Evolutionary conservation across 192 early-diverging fungal genomes (phyloP).

Genomic region (Radiomyces spectabilis): DNA sequence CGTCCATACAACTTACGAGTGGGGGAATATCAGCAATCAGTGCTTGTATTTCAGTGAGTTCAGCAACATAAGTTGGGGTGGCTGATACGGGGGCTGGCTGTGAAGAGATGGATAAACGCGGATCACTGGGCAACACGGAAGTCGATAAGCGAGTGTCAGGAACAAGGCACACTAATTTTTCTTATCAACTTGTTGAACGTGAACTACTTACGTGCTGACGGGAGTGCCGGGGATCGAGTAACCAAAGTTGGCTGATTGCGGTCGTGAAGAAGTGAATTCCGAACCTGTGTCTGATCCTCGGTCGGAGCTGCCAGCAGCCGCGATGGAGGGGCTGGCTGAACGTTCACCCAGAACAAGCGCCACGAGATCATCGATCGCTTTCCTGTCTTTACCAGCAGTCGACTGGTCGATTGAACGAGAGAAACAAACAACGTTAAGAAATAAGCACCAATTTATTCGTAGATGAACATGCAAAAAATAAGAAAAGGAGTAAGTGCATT

Average conservation of each 20-base stretch:
- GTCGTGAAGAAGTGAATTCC: slow-evolving; percentile 32
- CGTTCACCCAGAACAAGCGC: slow-evolving; percentile 74
- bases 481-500: too few species aligned
- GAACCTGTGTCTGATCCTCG: slow-evolving; percentile 37
- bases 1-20: slow-evolving; percentile 40
- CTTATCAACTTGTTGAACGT: not conserved
- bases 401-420: too few species aligned
- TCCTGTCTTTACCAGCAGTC: slow-evolving; percentile 32
- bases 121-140: slow-evolving; percentile 1
- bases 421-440: too few species aligned
- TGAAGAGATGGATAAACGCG: slow-evolving; percentile 4
- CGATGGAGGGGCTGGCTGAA: slow-evolving; percentile 24
- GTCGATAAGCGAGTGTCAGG: too few species aligned
- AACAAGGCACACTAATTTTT: too few species aligned
- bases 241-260: slow-evolving; percentile 22
- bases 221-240: slow-evolving; percentile 20
- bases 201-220: slow-evolving; percentile 13
- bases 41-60: slow-evolving; percentile 64
- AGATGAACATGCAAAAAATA: too few species aligned
- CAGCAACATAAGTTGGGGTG: slow-evolving; percentile 35
- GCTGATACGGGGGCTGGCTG: not conserved
- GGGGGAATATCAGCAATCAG: slow-evolving; percentile 86
- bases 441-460: too few species aligned
- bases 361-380: slow-evolving; percentile 83
- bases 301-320: slow-evolving; percentile 31